Evolutionary conservation across 1,139 yeast genomes (phyloP), one percentile per base, ranked within the genome.

Genomic region (Taphrina confusa): DNA sequence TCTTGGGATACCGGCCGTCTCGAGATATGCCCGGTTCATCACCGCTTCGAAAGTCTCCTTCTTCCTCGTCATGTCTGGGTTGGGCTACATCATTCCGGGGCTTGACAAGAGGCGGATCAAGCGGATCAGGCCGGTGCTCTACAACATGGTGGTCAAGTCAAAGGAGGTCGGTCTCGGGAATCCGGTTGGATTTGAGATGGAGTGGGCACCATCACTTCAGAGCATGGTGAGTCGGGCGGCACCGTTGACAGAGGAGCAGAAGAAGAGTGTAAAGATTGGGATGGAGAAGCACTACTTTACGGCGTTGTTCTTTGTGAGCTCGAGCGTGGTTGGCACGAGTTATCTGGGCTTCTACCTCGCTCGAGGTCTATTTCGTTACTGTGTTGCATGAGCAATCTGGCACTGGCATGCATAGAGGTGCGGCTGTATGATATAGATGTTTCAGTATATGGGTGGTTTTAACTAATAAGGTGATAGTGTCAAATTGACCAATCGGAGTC

Each of bases 271-370:
- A 18, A 28, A 34, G 44, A 37, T 54, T 18, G 58, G 58, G 12
- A 45, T 46, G 42, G 58, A 54, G 37, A 54, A 54, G 51, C 58
- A 54, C 37, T 54, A 54, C 36, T 44, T 54, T 22, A 44, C 51
- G 6, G 58, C 58, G 5, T 22, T 44, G 16, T 30, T 46, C 25
- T 16, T 54, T n/a, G 57, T 52, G 31, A 3, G 18, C 36, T 45
- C 50, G 1, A 27, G 31, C 14, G 25, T 30, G 30, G 37, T 30
- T 1, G 50, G 50, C 37, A 45, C 50, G 20, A 27, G 47, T 31
- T 42, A 42, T 42, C 4, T 42, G 11, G 47, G 47, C 47, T 22
- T 25, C 8, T 31, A n/a, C n/a, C n/a, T n/a, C n/a, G n/a, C n/a
- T n/a, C n/a, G n/a, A n/a, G n/a, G n/a, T n/a, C n/a, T n/a, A n/a